A percentile compares a stretch with the other conserved stretches of the same genome.
Evolutionary conservation across 2,329 filamentous ascomycete genomes (phyloP).

Genomic region (Mollisia scopiformis): DNA sequence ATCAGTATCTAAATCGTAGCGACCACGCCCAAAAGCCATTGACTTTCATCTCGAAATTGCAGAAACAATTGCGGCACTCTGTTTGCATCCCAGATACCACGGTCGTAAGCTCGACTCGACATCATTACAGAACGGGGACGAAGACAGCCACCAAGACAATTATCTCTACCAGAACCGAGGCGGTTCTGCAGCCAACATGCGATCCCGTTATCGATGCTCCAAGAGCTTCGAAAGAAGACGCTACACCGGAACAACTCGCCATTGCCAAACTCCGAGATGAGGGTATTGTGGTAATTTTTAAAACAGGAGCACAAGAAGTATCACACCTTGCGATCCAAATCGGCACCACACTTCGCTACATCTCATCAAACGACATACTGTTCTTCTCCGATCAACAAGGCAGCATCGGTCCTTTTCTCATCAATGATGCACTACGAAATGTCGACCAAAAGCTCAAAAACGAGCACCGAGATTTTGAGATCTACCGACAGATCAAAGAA

Average conservation of each 20-base stretch:
- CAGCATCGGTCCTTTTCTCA: slow-evolving; percentile 46
- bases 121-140: neutral
- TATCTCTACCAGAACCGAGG: neutral
- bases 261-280: slow-evolving; percentile 15
- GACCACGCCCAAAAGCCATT: neutral
- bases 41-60: neutral
- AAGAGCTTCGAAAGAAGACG: neutral
- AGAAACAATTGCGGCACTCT: neutral
- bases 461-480: slow-evolving; percentile 49
- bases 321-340: slow-evolving; percentile 57
- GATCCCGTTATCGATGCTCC: neutral
- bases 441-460: slow-evolving; percentile 47
- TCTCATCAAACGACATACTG: slow-evolving; percentile 47
- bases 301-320: slow-evolving; percentile 59
- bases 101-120: neutral
- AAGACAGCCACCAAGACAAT: neutral
- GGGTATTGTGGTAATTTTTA: slow-evolving; percentile 48
- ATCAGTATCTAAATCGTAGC: neutral
- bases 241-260: slow-evolving; percentile 14
- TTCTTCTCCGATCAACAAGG: slow-evolving; percentile 62
- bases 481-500: slow-evolving; percentile 43
- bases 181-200: neutral
- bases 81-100: neutral
- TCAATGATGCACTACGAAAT: slow-evolving; percentile 50
- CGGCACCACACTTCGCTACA: slow-evolving; percentile 53